Evolutionary conservation across 1,139 yeast species (phyloP).

Genomic region (Saccharomycopsis hybrid): DNA sequence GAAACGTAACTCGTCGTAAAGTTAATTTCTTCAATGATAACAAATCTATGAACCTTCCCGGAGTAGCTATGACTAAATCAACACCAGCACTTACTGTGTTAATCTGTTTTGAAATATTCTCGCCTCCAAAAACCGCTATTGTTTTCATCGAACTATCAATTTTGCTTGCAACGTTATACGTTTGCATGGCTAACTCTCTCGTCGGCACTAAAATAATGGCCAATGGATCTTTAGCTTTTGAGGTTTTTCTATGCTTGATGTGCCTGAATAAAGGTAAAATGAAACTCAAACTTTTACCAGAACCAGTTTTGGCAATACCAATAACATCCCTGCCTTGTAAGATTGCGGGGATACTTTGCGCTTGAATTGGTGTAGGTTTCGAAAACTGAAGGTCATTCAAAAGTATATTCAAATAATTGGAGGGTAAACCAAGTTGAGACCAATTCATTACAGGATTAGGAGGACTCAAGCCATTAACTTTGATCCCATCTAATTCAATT

Average conservation of each 20-base stretch:
- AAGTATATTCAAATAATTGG: conserved; percentile 47
- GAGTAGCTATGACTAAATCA: conserved; percentile 86
- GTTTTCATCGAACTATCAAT: conserved; percentile 45
- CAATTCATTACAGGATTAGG: conserved; percentile 71
- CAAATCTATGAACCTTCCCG: conserved; percentile 90
- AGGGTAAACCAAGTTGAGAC: conserved; percentile 76
- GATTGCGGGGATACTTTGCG: conserved; percentile 85
- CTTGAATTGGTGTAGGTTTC: conserved; percentile 77
- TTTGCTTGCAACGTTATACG: conserved; percentile 56
- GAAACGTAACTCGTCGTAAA: conserved; percentile 63
- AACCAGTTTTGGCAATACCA: conserved; percentile 94
- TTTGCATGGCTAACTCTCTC: conserved; percentile 85
- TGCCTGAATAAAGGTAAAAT: conserved; percentile 80
- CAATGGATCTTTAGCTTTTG: conserved; percentile 55
- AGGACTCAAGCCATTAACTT: conserved; percentile 49
- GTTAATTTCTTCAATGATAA: conserved; percentile 53
- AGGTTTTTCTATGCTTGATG: conserved; percentile 61
- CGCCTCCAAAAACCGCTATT: conserved; percentile 67
- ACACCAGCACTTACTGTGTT: conserved; percentile 78
- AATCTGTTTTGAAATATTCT: conserved; percentile 90
- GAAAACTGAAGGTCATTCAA: conserved; percentile 43
- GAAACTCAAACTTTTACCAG: conserved; percentile 91
- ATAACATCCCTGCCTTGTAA: conserved; percentile 88
- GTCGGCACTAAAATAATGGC: conserved; percentile 87
- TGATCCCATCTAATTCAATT: conserved; percentile 53